These are phyloP conservation scores for Lepraria neglecta DNA, from an alignment of 495 filamentous ascomycete species.

Conservation along the genomic window DNA sequence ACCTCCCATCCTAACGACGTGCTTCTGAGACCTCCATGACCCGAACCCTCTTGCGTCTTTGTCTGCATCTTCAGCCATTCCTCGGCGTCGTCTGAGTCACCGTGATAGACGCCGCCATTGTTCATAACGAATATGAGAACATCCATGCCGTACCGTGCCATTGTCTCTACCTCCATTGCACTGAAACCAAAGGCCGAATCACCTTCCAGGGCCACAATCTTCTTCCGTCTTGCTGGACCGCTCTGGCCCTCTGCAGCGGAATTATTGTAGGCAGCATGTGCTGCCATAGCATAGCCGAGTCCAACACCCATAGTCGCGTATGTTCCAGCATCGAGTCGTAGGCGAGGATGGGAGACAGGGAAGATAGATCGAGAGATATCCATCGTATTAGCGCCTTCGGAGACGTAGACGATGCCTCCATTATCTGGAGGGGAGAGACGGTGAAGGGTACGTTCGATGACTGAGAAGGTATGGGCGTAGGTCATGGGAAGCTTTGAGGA, in stretches of 20 bases:
- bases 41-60: slow-evolving; percentile 36
- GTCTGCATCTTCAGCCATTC: slow-evolving; percentile 40
- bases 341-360: slow-evolving; percentile 50
- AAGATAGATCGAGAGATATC: slow-evolving; percentile 59
- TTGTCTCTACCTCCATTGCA: slow-evolving; percentile 58
- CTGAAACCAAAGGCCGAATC: slow-evolving; percentile 60
- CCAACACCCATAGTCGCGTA: slow-evolving; percentile 67
- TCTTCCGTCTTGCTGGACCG: slow-evolving; percentile 37
- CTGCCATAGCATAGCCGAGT: slow-evolving; percentile 58
- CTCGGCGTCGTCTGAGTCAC: slow-evolving; percentile 40
- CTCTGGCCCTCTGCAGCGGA: slow-evolving; percentile 27
- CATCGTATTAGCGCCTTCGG: slow-evolving; percentile 65
- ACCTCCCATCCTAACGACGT: slow-evolving; percentile 55
- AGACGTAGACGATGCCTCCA: slow-evolving; percentile 54
- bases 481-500: slow-evolving; percentile 42
- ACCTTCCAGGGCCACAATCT: slow-evolving; percentile 56
- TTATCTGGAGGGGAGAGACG: slow-evolving; percentile 37
- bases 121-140: slow-evolving; percentile 59
- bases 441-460: slow-evolving; percentile 47
- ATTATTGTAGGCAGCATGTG: slow-evolving; percentile 54
- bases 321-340: slow-evolving; percentile 58
- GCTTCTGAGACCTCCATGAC: slow-evolving; percentile 41
- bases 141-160: slow-evolving; percentile 56
- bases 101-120: slow-evolving; percentile 60
- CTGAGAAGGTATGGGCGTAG: slow-evolving; percentile 49